Evolutionary conservation across 768 basidiomycete genomes (phyloP).

Genomic region (Mrakia hoshinonis): DNA sequence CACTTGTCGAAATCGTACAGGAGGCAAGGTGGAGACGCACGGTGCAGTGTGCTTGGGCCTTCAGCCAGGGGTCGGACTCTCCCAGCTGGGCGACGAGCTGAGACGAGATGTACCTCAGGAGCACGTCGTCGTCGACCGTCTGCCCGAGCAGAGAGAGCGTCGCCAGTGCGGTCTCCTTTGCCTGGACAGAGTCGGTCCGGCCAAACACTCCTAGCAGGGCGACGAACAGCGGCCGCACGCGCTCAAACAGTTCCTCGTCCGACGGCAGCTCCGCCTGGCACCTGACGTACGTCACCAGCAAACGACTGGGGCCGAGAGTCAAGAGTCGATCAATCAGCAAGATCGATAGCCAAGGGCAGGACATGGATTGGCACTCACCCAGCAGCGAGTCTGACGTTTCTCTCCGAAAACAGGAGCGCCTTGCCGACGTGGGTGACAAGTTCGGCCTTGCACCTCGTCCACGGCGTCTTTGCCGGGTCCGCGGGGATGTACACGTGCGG

Average conservation of each 20-base stretch:
- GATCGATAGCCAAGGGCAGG: neutral
- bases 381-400: slow-evolving; percentile 30
- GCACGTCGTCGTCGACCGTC: slow-evolving; percentile 49
- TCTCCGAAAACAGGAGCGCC: slow-evolving; percentile 15
- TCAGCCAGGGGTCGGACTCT: slow-evolving; percentile 58
- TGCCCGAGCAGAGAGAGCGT: slow-evolving; percentile 22
- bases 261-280: neutral
- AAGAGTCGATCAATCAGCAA: neutral
- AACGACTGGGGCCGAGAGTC: slow-evolving; percentile 19
- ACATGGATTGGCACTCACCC: slow-evolving; percentile 22
- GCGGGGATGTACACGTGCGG: neutral
- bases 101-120: slow-evolving; percentile 53
- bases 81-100: slow-evolving; percentile 61
- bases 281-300: slow-evolving; percentile 25
- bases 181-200: neutral
- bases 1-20: too few relatives aligned
- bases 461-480: neutral
- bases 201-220: slow-evolving; percentile 3
- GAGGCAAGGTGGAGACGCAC: too few relatives aligned
- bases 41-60: slow-evolving; percentile 60
- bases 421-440: neutral
- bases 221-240: neutral
- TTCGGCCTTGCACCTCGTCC: neutral
- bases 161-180: slow-evolving; percentile 27
- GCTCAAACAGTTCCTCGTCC: neutral